These are phyloP conservation scores for Uronychia setigera DNA, from an alignment of 73 alveolate species.

Conservation along the genomic window DNA sequence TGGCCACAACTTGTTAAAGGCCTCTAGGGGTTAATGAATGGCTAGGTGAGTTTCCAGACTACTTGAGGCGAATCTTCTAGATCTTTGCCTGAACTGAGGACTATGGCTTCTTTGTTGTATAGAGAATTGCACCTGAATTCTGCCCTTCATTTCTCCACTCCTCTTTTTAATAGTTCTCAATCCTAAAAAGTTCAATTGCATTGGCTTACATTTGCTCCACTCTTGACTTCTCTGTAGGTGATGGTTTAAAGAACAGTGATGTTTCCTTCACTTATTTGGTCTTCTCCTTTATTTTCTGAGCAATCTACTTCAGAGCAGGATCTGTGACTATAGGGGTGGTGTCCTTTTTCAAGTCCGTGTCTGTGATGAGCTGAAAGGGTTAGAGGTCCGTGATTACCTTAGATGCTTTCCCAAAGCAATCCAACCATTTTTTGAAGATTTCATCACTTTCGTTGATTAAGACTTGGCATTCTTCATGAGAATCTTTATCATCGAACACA, in stretches of 20 bases:
- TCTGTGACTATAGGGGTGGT: too few species aligned
- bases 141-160: not conserved
- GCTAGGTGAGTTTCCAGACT: not conserved
- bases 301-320: not conserved
- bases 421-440: not conserved
- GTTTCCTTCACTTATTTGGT: not conserved
- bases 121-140: not conserved
- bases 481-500: not conserved
- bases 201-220: not conserved
- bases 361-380: not conserved
- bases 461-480: not conserved
- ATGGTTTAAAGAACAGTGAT: not conserved
- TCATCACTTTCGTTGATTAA: not conserved
- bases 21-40: not conserved
- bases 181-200: not conserved
- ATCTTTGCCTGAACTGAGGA: not conserved
- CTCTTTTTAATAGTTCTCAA: not conserved
- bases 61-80: not conserved
- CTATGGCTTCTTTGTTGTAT: not conserved
- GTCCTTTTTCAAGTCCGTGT: not conserved
- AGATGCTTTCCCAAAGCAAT: not conserved
- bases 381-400: not conserved
- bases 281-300: not conserved
- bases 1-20: not conserved
- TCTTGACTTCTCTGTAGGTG: not conserved